These are phyloP conservation scores for Lagenaria siceraria DNA, from an alignment of 306 rosid species.

Conservation along the genomic window DNA sequence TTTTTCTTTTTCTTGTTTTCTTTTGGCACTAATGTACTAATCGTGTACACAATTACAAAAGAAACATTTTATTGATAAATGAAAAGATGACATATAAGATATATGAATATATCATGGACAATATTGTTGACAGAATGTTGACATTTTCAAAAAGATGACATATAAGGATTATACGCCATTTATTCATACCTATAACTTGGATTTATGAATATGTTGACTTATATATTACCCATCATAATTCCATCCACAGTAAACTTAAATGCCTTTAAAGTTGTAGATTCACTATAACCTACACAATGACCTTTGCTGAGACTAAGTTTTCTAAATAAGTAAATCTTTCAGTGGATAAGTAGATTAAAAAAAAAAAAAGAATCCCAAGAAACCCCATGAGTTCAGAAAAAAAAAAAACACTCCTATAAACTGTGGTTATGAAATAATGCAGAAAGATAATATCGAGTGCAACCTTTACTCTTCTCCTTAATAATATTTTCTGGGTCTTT, in stretches of 20 bases:
- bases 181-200: background rate
- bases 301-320: background rate
- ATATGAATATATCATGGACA: background rate
- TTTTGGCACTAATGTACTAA: no score
- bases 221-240: background rate
- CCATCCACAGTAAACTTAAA: background rate
- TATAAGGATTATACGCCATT: background rate
- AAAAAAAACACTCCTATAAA: background rate
- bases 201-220: background rate
- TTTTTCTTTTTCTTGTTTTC: no score
- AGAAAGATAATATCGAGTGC: background rate
- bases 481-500: background rate
- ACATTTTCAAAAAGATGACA: background rate
- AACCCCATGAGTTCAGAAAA: background rate
- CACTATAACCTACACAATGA: background rate
- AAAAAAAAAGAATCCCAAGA: background rate
- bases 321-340: background rate
- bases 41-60: no score
- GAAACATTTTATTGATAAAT: no score
- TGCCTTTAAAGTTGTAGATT: background rate
- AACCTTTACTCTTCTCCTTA: background rate
- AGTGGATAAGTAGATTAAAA: background rate
- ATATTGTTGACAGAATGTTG: background rate
- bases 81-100: no score
- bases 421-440: background rate